Conservation (phyloP, 1,284 basidiomycete species). For the Cryptococcus wingfieldii region DNA sequence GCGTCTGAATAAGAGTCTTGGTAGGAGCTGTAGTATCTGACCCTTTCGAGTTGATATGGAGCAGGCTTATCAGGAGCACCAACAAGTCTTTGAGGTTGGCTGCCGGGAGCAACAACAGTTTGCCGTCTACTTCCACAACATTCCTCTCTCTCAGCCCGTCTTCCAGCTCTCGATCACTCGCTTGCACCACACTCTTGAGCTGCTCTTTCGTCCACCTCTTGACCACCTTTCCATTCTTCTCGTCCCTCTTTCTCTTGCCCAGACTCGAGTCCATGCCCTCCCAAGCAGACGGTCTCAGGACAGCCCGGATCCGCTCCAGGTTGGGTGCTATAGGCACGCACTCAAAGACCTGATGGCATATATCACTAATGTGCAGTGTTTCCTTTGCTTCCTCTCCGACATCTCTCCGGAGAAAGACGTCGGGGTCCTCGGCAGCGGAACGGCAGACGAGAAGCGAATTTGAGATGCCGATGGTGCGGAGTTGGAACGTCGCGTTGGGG, state of each 20-base stretch:
- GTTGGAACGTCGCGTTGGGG: slow-evolving; percentile 65
- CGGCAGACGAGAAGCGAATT: slow-evolving; percentile 76
- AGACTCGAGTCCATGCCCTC: slow-evolving; percentile 48
- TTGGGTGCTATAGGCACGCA: slow-evolving; percentile 66
- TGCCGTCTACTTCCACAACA: slow-evolving; percentile 63
- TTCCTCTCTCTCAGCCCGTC: slow-evolving; percentile 52
- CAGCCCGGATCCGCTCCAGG: slow-evolving; percentile 60
- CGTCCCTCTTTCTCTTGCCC: slow-evolving; percentile 18
- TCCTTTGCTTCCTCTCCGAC: not conserved
- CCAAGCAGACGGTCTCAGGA: slow-evolving; percentile 66
- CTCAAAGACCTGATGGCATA: slow-evolving; percentile 70
- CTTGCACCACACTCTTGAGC: slow-evolving; percentile 64
- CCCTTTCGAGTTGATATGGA: slow-evolving; percentile 42
- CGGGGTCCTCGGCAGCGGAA: slow-evolving; percentile 43
- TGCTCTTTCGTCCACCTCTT: slow-evolving; percentile 48
- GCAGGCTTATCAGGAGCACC: slow-evolving; percentile 64
- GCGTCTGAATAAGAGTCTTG: slow-evolving; percentile 54
- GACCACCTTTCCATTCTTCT: slow-evolving; percentile 10
- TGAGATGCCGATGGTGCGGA: slow-evolving; percentile 77
- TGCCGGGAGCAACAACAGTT: slow-evolving; percentile 55
- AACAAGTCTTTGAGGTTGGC: slow-evolving; percentile 65
- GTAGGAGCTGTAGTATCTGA: slow-evolving; percentile 39
- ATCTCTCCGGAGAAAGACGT: not conserved
- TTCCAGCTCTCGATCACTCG: slow-evolving; percentile 54
- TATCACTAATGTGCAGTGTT: slow-evolving; percentile 43